Percentiles rank a stretch among this genome's conserved stretches.
These are phyloP conservation scores for Lodderomyces jiufengensis DNA, from an alignment of 1,139 yeast species.

Conservation along the genomic window DNA sequence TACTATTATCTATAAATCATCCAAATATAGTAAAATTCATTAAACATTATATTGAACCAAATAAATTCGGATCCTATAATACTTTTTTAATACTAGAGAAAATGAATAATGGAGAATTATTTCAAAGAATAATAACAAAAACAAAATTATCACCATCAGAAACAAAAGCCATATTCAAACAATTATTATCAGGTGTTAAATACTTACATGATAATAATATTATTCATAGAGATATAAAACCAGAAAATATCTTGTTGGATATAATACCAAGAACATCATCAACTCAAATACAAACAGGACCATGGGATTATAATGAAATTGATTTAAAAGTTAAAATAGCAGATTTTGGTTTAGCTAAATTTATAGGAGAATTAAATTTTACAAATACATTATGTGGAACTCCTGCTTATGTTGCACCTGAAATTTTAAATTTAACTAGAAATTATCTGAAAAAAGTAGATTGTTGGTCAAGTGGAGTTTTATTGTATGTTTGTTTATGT, in stretches of 20 bases:
- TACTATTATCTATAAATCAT: slow-evolving; percentile 63
- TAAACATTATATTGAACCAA: slow-evolving; percentile 67
- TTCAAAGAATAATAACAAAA: slow-evolving; percentile 65
- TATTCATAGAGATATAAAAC: slow-evolving; percentile 86
- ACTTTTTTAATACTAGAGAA: slow-evolving; percentile 71
- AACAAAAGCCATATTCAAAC: slow-evolving; percentile 57
- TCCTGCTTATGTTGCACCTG: slow-evolving; percentile 84
- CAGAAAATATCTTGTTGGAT: slow-evolving; percentile 82
- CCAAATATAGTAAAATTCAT: slow-evolving; percentile 66
- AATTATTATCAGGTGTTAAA: slow-evolving; percentile 56
- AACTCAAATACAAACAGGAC: slow-evolving; percentile 60
- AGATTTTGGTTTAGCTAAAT: slow-evolving; percentile 77
- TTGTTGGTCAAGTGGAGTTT: slow-evolving; percentile 78
- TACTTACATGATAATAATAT: slow-evolving; percentile 71
- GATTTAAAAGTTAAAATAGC: slow-evolving; percentile 72
- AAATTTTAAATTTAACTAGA: slow-evolving; percentile 45
- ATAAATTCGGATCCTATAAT: slow-evolving; percentile 48
- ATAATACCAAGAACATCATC: slow-evolving; percentile 43
- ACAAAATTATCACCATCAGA: slow-evolving; percentile 59
- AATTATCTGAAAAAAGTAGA: slow-evolving; percentile 71
- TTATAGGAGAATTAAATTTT: slow-evolving; percentile 71
- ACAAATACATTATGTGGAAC: slow-evolving; percentile 81
- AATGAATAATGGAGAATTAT: slow-evolving; percentile 70
- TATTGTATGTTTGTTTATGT: slow-evolving; percentile 70
- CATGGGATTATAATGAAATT: slow-evolving; percentile 63